Evolutionary conservation across 2,329 filamentous ascomycete species (phyloP).

Genomic region (Tolypocladium ophioglossoides): DNA sequence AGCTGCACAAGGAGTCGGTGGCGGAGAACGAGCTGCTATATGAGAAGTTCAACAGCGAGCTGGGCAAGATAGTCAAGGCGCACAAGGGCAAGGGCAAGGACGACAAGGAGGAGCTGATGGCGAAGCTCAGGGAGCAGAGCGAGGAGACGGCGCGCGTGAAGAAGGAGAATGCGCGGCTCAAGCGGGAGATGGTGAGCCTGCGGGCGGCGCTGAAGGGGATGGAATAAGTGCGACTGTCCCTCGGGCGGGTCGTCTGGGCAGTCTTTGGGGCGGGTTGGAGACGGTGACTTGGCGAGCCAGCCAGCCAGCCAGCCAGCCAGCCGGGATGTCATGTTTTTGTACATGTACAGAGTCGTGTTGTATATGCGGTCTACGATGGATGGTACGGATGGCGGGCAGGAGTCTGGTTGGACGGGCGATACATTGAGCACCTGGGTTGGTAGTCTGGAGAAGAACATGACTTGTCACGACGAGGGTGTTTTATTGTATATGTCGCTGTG

Average conservation of each 20-base stretch:
- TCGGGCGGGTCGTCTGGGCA: neutral
- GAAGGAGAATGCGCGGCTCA: conserved; percentile 77
- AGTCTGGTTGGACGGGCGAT: neutral
- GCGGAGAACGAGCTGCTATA: conserved; percentile 92
- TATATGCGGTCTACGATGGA: neutral
- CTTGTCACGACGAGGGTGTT: neutral
- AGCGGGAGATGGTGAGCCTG: conserved; percentile 69
- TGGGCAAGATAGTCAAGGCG: conserved; percentile 71
- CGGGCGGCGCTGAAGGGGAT: conserved; percentile 41
- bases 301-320: neutral
- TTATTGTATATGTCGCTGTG: neutral
- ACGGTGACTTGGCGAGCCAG: neutral
- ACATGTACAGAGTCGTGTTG: neutral
- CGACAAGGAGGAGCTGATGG: conserved; percentile 68
- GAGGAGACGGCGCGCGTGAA: conserved; percentile 70
- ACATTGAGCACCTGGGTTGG: neutral
- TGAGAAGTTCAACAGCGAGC: conserved; percentile 82
- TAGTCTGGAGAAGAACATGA: neutral
- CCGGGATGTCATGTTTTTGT: neutral
- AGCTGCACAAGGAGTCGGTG: conserved; percentile 76
- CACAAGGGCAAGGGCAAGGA: conserved; percentile 62
- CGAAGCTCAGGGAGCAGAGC: conserved; percentile 58
- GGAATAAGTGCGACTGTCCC: conserved; percentile 15
- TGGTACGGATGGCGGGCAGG: neutral
- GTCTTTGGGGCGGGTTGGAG: neutral